Percentiles rank a stretch among this genome's conserved stretches.
Conservation (phyloP, 2,329 filamentous ascomycete genomes). For the Xylariaceae sp. region DNA sequence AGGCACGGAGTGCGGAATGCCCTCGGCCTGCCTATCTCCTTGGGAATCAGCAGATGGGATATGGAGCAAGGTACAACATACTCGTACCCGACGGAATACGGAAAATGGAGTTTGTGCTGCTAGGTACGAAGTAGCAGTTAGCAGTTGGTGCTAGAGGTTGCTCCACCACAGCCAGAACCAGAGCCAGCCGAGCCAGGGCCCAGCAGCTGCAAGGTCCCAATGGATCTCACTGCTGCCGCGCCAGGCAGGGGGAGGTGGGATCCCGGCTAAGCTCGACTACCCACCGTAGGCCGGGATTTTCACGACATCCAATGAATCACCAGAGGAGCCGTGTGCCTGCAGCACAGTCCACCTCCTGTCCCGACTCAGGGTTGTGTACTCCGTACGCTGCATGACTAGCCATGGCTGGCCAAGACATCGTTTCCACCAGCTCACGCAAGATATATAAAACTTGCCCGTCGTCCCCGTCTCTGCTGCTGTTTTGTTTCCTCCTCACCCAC, state of each 20-base stretch:
- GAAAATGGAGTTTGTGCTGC: too few species aligned
- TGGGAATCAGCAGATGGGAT: conserved; percentile 21
- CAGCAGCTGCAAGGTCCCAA: conserved; percentile 21
- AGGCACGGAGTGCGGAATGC: too few species aligned
- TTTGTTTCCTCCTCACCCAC: conserved; percentile 34
- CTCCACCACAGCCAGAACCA: too few species aligned
- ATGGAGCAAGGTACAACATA: too few species aligned
- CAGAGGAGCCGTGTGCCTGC: conserved; percentile 33
- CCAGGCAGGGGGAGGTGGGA: conserved; percentile 7
- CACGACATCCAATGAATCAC: conserved; percentile 34
- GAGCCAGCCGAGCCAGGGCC: background rate
- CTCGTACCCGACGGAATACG: too few species aligned
- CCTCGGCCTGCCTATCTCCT: conserved; percentile 1
- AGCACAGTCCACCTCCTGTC: background rate
- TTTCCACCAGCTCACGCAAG: conserved; percentile 16
- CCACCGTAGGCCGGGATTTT: conserved; percentile 14
- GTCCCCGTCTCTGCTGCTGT: conserved; percentile 22
- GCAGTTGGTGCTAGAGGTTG: too few species aligned
- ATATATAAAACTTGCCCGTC: conserved; percentile 27
- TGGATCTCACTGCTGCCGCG: conserved; percentile 18
- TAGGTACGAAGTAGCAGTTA: too few species aligned
- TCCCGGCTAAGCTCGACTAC: conserved; percentile 31
- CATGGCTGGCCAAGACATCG: background rate
- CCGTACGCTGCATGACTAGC: conserved; percentile 21
- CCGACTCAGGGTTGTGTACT: conserved; percentile 24